phyloP scores from a whole-genome alignment of 108 stramenopile species.

The Cyclotella kingstonii region DNA sequence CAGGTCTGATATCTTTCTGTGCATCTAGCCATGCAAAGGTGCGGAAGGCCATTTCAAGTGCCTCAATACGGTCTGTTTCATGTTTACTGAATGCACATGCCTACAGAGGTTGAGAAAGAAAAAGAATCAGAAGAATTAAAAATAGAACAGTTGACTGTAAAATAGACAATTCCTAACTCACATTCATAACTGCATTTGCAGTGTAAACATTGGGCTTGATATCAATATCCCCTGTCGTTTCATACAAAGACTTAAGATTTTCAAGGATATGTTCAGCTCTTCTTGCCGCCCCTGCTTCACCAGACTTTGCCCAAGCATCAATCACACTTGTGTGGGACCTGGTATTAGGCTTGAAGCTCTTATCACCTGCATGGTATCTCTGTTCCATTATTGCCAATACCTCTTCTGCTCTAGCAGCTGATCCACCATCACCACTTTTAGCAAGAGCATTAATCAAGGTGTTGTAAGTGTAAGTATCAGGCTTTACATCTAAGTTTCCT shows the following conservation, averaged over 20 bases:
- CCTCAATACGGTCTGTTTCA: conserved; percentile 41
- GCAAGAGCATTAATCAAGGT: conserved; percentile 62
- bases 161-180: neutral
- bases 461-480: conserved; percentile 86
- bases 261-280: conserved; percentile 62
- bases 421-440: conserved; percentile 49
- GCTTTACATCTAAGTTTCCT: conserved; percentile 78
- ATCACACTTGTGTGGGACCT: conserved; percentile 55
- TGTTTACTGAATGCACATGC: conserved; percentile 74
- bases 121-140: neutral
- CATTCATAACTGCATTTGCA: conserved; percentile 58
- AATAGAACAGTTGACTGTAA: neutral
- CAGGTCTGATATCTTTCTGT: conserved; percentile 73
- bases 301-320: conserved; percentile 63
- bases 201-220: conserved; percentile 58
- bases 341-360: conserved; percentile 51
- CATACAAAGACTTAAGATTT: conserved; percentile 41
- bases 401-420: conserved; percentile 55
- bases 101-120: conserved; percentile 20
- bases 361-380: conserved; percentile 42
- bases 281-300: conserved; percentile 48
- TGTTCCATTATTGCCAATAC: conserved; percentile 51
- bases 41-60: conserved; percentile 80
- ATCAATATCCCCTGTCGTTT: conserved; percentile 39
- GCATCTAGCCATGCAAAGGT: conserved; percentile 76